These are phyloP conservation scores for Ganoderma meredithae DNA, from an alignment of 1,284 basidiomycete species.

Conservation along the genomic window DNA sequence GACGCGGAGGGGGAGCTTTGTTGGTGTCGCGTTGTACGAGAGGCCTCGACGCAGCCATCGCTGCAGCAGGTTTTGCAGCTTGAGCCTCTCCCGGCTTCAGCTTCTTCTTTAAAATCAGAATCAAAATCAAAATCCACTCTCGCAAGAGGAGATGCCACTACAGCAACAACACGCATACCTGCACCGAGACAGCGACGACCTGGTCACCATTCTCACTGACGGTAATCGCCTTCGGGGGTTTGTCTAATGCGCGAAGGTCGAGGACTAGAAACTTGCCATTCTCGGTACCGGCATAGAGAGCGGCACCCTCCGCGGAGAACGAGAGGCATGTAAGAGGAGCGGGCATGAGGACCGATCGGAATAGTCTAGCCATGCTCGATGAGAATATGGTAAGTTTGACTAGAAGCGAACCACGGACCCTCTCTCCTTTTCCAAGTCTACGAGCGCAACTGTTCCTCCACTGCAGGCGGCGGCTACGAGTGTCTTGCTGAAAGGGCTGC, in stretches of 20 bases:
- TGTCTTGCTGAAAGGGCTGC: constrained; percentile 78
- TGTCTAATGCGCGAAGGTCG: constrained; percentile 69
- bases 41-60: constrained; percentile 28
- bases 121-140: too few relatives aligned
- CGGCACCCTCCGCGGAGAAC: constrained; percentile 74
- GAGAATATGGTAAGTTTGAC: background rate
- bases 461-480: constrained; percentile 63
- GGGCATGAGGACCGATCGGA: constrained; percentile 61
- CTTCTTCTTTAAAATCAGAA: constrained; percentile 35
- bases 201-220: constrained; percentile 55
- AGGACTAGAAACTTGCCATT: constrained; percentile 66
- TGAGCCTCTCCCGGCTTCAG: constrained; percentile 34
- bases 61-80: constrained; percentile 22
- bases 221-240: constrained; percentile 58
- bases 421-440: constrained; percentile 79
- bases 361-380: constrained; percentile 48
- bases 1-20: constrained; percentile 28
- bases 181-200: constrained; percentile 61
- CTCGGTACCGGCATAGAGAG: constrained; percentile 68
- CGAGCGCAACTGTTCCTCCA: constrained; percentile 59
- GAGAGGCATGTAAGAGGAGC: constrained; percentile 59
- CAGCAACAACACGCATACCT: constrained; percentile 48
- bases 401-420: constrained; percentile 50
- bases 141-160: background rate
- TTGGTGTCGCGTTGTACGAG: constrained; percentile 38